These are phyloP conservation scores for Rutidosis leptorrhynchoides DNA, from an alignment of 129 eudicot species.

Conservation along the genomic window DNA sequence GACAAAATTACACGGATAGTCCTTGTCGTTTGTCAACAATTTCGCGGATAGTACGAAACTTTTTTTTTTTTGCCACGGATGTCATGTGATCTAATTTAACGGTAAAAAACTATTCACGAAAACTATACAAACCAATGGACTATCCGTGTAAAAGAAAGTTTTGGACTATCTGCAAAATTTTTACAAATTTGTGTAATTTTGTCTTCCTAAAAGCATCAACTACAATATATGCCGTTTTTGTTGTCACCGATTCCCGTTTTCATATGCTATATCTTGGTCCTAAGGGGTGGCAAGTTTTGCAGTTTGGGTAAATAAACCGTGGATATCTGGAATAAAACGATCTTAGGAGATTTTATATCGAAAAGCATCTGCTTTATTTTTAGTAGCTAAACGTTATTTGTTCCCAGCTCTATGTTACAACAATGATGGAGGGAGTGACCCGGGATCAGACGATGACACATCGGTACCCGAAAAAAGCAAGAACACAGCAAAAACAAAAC, in stretches of 20 bases:
- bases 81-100: too few relatives aligned
- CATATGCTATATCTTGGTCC: background rate
- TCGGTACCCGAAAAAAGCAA: constrained; percentile 18
- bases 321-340: background rate
- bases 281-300: too few relatives aligned
- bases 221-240: background rate
- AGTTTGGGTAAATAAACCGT: background rate
- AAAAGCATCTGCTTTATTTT: background rate
- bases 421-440: background rate
- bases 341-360: background rate
- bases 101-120: too few relatives aligned
- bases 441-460: constrained; percentile 10
- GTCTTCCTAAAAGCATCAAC: too few relatives aligned
- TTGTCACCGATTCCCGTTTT: background rate
- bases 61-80: too few relatives aligned
- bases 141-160: too few relatives aligned
- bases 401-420: constrained; percentile 10
- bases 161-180: too few relatives aligned
- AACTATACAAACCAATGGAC: too few relatives aligned
- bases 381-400: constrained; percentile 12
- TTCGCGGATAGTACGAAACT: too few relatives aligned
- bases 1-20: too few relatives aligned
- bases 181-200: too few relatives aligned
- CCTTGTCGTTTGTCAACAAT: too few relatives aligned
- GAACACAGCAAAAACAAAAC: constrained; percentile 23